Base-by-base conservation (phyloP, 1,284 basidiomycete genomes). In the Microbotryomycetes sp. region DNA sequence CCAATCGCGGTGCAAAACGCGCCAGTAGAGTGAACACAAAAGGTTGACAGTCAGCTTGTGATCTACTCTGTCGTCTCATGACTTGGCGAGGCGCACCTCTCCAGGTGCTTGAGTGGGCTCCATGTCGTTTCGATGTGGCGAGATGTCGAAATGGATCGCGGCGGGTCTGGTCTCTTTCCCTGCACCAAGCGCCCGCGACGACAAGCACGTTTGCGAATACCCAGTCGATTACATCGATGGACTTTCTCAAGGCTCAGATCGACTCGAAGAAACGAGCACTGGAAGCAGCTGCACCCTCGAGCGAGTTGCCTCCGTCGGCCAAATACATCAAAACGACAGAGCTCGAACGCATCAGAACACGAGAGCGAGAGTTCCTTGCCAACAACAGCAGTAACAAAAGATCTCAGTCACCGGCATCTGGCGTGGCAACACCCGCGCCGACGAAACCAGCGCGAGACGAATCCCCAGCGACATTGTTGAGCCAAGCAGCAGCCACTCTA, bases 171-270 rank as follows among this genome's bases (percentile, higher is more conserved):
- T 16, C 36, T 42, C 12, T 42, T 42, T 42, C 36, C 12, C 36
- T 42, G 36, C 36, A 12, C 12, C 36, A 12, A 19, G 12, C 36
- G 36, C 36, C 36, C 19, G 45, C 45, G 45, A 46, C 45, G 45
- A 46, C 45, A 46, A 46, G 45, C 16, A n/a, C 16, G 45, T 16
- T 16, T 16, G 16, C 45, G 45, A 16, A 46, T 16, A 46, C 16
- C 16, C 45, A 46, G 16, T 16, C 45, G n/a, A 46, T n/a, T 46
- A 16, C 28, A n/a, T 50, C 25, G 31, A 93, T 93, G 90, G 86
- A 93, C 73, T 84, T 84, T 28, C 84, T 93, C 71, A 89, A 87
- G 72, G 86, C 90, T 59, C 90, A 94, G 77, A 88, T 97, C 66
- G 86, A 85, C 25, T 77, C 82, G 60, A 96, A 97, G 77, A 86